These are phyloP conservation scores for Castanea mollissima DNA, from an alignment of 306 rosid species.

Conservation along the genomic window DNA sequence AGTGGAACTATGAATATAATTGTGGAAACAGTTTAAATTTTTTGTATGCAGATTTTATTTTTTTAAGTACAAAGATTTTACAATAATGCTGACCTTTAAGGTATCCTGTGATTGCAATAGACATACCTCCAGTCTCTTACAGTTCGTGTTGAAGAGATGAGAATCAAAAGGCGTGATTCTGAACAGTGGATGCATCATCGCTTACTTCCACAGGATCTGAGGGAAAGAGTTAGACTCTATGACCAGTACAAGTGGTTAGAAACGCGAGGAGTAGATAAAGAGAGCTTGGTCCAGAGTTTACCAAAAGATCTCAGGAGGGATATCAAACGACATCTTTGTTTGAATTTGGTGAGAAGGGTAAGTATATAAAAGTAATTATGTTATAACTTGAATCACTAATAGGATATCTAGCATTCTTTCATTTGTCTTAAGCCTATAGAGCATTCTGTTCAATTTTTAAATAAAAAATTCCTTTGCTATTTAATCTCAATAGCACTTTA, in stretches of 20 bases:
- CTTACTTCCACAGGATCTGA: slow-evolving; percentile 52
- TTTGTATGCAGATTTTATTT: no score
- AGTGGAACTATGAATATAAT: no score
- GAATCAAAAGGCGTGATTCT: slow-evolving; percentile 55
- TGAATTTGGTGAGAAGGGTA: slow-evolving; percentile 87
- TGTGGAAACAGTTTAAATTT: no score
- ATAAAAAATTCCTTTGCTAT: no score
- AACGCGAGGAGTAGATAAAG: slow-evolving; percentile 59
- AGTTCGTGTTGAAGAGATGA: slow-evolving; percentile 55
- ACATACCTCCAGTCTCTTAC: slow-evolving; percentile 58
- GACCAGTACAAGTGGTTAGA: slow-evolving; percentile 63
- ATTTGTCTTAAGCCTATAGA: slow-evolving; percentile 2
- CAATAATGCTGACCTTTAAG: not conserved
- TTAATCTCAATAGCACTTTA: no score
- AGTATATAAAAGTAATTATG: slow-evolving; percentile 10
- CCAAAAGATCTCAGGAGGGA: slow-evolving; percentile 61
- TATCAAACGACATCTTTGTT: slow-evolving; percentile 58
- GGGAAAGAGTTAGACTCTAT: slow-evolving; percentile 51
- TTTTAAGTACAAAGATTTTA: not conserved
- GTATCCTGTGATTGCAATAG: slow-evolving; percentile 28
- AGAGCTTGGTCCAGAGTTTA: slow-evolving; percentile 43
- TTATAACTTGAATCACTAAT: not conserved
- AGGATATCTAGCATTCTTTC: not conserved
- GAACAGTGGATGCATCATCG: slow-evolving; percentile 74
- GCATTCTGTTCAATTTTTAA: not conserved